A percentile compares a stretch with the other conserved stretches of the same genome.
Conservation (phyloP, 345 rosid genomes). For the Hypericum androsaemum region DNA sequence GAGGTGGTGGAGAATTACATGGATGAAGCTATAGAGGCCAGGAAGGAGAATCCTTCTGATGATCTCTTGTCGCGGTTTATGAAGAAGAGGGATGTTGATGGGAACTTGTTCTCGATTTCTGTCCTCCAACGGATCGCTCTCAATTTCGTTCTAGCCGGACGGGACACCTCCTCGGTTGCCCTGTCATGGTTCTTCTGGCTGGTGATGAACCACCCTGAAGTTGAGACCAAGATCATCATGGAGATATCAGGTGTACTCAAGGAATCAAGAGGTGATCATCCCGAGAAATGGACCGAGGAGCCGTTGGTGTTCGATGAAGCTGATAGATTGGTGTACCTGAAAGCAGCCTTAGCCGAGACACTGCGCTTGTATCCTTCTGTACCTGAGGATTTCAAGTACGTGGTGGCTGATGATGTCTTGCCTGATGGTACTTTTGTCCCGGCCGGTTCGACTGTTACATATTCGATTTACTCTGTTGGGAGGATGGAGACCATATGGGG, state of each 20-base stretch:
- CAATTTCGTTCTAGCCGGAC: slow-evolving; percentile 2
- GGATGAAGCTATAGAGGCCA: not conserved
- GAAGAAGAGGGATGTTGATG: not conserved
- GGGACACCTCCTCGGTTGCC: slow-evolving; percentile 2
- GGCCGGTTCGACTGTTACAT: not conserved
- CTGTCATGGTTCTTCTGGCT: slow-evolving; percentile 6
- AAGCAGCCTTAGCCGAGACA: slow-evolving; percentile 1
- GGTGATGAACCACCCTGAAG: not conserved
- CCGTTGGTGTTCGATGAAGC: not conserved
- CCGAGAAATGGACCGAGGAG: not conserved
- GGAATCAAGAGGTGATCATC: not conserved
- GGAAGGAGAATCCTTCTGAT: slow-evolving; percentile 1
- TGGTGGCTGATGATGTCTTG: not conserved
- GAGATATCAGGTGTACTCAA: not conserved
- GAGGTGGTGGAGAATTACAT: not conserved
- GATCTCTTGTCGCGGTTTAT: not conserved
- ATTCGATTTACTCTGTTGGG: slow-evolving; percentile 1
- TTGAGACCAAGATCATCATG: not conserved
- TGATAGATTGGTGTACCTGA: not conserved
- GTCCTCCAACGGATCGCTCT: slow-evolving; percentile 7
- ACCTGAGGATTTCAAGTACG: slow-evolving; percentile 3
- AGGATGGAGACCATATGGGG: slow-evolving; percentile 8
- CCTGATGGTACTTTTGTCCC: slow-evolving; percentile 1
- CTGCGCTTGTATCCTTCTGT: not conserved
- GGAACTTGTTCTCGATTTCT: not conserved